Conservation (phyloP, 306 rosid genomes). For the Psophocarpus tetragonolobus region DNA sequence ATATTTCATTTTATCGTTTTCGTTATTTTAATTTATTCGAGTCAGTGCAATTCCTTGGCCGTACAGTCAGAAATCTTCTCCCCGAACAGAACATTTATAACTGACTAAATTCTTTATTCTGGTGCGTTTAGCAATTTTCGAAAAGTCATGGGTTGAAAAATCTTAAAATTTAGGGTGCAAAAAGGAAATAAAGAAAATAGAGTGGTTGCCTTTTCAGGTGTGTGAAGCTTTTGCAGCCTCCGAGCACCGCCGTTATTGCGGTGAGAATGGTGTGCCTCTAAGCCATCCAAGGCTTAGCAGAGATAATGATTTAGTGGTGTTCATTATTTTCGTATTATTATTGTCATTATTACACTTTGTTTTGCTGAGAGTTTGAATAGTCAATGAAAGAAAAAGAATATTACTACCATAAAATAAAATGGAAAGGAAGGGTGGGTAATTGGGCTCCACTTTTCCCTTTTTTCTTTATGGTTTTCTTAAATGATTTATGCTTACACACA, state of each 20-base stretch:
- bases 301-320: slow-evolving; percentile 28
- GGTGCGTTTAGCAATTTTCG: slow-evolving; percentile 43
- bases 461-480: not conserved
- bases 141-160: slow-evolving; percentile 2
- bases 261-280: slow-evolving; percentile 62
- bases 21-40: slow-evolving; percentile 5
- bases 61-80: slow-evolving; percentile 51
- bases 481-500: not conserved
- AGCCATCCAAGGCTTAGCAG: slow-evolving; percentile 13
- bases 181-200: not conserved
- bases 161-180: not conserved
- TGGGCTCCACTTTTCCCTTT: slow-evolving; percentile 27
- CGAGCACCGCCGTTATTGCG: slow-evolving; percentile 70
- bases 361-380: slow-evolving; percentile 30
- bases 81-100: slow-evolving; percentile 10
- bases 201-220: slow-evolving; percentile 34
- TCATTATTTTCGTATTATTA: slow-evolving; percentile 34
- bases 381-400: slow-evolving; percentile 17
- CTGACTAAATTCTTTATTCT: slow-evolving; percentile 5
- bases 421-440: not conserved
- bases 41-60: slow-evolving; percentile 42
- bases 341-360: slow-evolving; percentile 21
- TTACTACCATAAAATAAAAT: slow-evolving; percentile 17
- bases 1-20: too few species aligned
- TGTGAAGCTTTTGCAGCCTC: slow-evolving; percentile 6